A percentile compares a stretch with the other conserved stretches of the same genome.
phyloP scores from a whole-genome alignment of 2,329 filamentous ascomycete genomes.

The Alternaria dauci region DNA sequence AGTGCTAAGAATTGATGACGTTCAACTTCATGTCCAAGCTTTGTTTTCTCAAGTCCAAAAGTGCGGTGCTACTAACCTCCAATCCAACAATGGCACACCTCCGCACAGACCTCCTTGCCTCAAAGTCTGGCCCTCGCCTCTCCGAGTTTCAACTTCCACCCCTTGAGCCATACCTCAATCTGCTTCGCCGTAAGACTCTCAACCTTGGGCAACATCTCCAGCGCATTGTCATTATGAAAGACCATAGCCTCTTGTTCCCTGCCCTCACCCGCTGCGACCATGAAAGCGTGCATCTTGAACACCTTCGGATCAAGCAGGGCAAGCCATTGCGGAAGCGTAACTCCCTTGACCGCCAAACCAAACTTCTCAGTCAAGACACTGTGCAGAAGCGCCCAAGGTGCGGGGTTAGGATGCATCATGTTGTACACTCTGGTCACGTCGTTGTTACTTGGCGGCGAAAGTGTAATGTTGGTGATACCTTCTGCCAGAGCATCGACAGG shows the following conservation, averaged over 20 bases:
- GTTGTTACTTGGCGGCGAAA: background rate
- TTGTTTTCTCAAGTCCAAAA: background rate
- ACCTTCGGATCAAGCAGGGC: background rate
- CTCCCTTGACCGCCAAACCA: background rate
- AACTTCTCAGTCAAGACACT: background rate
- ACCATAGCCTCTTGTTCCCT: background rate
- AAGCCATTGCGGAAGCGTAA: slow-evolving; percentile 1
- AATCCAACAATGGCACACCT: background rate
- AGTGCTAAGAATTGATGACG: background rate
- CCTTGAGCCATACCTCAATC: background rate
- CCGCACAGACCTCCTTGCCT: background rate
- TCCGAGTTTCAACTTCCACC: background rate
- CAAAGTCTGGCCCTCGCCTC: background rate
- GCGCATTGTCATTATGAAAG: background rate
- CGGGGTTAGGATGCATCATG: slow-evolving; percentile 8
- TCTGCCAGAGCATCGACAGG: background rate
- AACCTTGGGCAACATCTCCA: background rate
- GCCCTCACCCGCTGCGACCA: background rate
- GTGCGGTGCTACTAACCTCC: background rate
- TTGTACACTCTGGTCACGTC: background rate
- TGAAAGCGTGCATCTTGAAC: slow-evolving; percentile 1
- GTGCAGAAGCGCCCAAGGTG: background rate
- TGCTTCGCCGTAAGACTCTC: background rate
- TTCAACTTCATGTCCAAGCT: background rate
- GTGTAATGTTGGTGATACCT: background rate